phyloP scores from a whole-genome alignment of 75 land plant species.

The Isoetes taiwanensis region DNA sequence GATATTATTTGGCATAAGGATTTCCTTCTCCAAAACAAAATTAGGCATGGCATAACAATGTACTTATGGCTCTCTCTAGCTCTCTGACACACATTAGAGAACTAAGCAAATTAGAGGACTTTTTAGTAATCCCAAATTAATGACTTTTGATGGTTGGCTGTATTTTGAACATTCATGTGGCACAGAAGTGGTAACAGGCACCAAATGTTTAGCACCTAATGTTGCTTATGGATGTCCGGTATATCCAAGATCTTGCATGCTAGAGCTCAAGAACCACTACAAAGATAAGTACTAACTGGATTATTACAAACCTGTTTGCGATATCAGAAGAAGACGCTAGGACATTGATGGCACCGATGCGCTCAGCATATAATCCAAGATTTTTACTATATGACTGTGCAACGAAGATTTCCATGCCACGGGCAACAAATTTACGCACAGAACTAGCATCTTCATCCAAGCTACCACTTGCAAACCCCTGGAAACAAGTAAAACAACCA shows the following conservation, averaged over 20 bases:
- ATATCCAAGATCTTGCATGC: not conserved
- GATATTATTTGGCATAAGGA: not conserved
- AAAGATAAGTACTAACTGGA: too few relatives aligned
- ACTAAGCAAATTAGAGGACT: too few relatives aligned
- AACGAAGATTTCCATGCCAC: constrained; percentile 81
- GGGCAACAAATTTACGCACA: constrained; percentile 67
- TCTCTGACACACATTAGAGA: too few relatives aligned
- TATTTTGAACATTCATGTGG: not conserved
- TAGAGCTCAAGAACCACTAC: too few relatives aligned
- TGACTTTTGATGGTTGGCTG: too few relatives aligned
- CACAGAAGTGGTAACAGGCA: not conserved
- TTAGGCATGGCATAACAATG: not conserved
- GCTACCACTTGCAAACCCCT: constrained; percentile 99
- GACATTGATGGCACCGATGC: constrained; percentile 87
- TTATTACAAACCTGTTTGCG: constrained; percentile 48
- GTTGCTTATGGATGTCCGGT: not conserved
- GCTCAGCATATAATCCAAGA: constrained; percentile 87
- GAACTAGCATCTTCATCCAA: constrained; percentile 87
- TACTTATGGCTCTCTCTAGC: too few relatives aligned
- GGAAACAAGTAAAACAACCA: too few relatives aligned
- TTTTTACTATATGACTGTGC: constrained; percentile 98
- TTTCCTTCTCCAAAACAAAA: not conserved
- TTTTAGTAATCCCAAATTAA: too few relatives aligned
- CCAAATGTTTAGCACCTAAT: not conserved
- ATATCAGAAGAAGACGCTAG: constrained; percentile 68